A percentile compares a stretch with the other conserved stretches of the same genome.
Evolutionary conservation across 331 rosid species (phyloP).

Genomic region (Quercus tomentella): DNA sequence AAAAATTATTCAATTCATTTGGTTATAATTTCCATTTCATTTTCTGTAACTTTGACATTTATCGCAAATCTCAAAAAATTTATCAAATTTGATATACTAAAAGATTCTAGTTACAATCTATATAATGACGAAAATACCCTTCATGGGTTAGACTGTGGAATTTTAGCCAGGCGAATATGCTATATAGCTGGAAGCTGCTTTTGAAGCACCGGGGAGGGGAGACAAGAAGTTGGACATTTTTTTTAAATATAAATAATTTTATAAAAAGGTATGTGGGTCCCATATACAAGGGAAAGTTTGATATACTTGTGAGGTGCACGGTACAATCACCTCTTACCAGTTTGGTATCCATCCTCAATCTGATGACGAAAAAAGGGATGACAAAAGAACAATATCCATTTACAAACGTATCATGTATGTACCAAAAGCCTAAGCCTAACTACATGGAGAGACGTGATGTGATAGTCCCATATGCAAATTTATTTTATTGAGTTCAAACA

Average conservation of each 20-base stretch:
- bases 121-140: neutral
- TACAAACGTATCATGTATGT: slow-evolving; percentile 24
- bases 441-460: slow-evolving; percentile 32
- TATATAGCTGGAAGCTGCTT: slow-evolving; percentile 36
- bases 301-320: slow-evolving; percentile 38
- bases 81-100: too few species aligned
- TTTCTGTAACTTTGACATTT: neutral
- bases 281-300: slow-evolving; percentile 33
- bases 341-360: slow-evolving; percentile 68
- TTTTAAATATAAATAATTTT: slow-evolving; percentile 12
- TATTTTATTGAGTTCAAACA: slow-evolving; percentile 16
- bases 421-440: slow-evolving; percentile 52
- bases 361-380: slow-evolving; percentile 43
- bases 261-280: slow-evolving; percentile 39
- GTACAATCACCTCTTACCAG: slow-evolving; percentile 42
- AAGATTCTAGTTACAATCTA: neutral
- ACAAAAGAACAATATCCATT: slow-evolving; percentile 33
- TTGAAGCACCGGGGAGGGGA: slow-evolving; percentile 37
- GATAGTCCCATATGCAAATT: slow-evolving; percentile 23
- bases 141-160: slow-evolving; percentile 32
- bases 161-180: slow-evolving; percentile 21
- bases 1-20: too few species aligned
- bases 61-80: too few species aligned
- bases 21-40: neutral
- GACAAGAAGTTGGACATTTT: slow-evolving; percentile 36